Conservation (phyloP, 495 filamentous ascomycete genomes). For the Terfezia boudieri region DNA sequence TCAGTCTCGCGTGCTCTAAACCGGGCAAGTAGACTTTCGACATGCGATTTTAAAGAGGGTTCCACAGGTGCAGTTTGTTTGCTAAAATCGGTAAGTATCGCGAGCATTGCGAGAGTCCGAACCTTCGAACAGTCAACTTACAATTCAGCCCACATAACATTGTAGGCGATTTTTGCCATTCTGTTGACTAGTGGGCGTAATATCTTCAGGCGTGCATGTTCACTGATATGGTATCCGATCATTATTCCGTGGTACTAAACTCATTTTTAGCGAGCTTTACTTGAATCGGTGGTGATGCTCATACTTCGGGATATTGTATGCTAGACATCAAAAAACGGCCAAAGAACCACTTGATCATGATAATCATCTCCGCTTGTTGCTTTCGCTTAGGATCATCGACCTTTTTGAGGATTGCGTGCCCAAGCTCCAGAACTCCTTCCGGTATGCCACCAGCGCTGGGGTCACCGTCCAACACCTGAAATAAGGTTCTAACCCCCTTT, state of each 20-base stretch:
- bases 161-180: constrained; percentile 5
- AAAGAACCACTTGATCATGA: constrained; percentile 83
- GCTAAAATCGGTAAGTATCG: constrained; percentile 21
- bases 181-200: constrained; percentile 26
- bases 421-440: constrained; percentile 56
- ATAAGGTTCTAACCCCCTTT: constrained; percentile 56
- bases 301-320: constrained; percentile 72
- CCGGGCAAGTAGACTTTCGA: constrained; percentile 50
- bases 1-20: constrained; percentile 33
- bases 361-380: constrained; percentile 48
- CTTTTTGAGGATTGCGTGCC: constrained; percentile 57
- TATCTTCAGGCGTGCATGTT: constrained; percentile 72
- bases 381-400: constrained; percentile 46
- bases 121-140: background rate
- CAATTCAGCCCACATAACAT: background rate
- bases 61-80: constrained; percentile 38
- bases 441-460: constrained; percentile 60
- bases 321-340: constrained; percentile 64
- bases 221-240: constrained; percentile 72
- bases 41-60: constrained; percentile 43
- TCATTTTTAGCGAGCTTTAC: constrained; percentile 12
- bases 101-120: background rate
- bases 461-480: constrained; percentile 61
- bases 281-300: constrained; percentile 7
- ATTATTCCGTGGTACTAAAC: constrained; percentile 59